phyloP scores from a whole-genome alignment of 495 filamentous ascomycete species.

The Lichenothelia convexa region DNA sequence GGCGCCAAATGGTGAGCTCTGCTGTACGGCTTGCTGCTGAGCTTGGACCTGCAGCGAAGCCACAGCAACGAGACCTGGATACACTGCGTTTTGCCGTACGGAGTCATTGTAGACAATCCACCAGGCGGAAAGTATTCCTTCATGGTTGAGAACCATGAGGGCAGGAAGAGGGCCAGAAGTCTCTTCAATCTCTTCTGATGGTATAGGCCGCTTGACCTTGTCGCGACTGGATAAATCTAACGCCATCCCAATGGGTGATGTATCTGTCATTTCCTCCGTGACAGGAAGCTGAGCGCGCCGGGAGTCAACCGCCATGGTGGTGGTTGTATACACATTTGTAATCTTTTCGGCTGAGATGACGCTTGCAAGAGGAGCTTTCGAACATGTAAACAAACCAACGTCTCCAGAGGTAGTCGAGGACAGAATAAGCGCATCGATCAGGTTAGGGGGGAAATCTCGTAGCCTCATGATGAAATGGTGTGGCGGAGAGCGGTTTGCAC shows the following conservation, averaged over 20 bases:
- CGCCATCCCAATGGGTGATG: slow-evolving; percentile 60
- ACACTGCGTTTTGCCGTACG: slow-evolving; percentile 50
- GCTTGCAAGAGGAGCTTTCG: slow-evolving; percentile 41
- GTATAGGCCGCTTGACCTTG: slow-evolving; percentile 59
- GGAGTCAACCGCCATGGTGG: slow-evolving; percentile 56
- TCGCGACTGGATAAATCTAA: slow-evolving; percentile 71
- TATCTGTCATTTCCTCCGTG: slow-evolving; percentile 40
- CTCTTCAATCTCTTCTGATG: slow-evolving; percentile 46
- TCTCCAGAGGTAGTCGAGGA: slow-evolving; percentile 62
- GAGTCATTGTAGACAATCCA: slow-evolving; percentile 83
- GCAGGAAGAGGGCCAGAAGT: slow-evolving; percentile 78
- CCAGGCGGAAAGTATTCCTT: slow-evolving; percentile 73
- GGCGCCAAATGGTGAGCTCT: slow-evolving; percentile 5
- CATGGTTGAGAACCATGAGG: slow-evolving; percentile 70
- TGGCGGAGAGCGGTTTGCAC: slow-evolving; percentile 42
- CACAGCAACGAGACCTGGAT: slow-evolving; percentile 43
- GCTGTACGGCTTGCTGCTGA: slow-evolving; percentile 6
- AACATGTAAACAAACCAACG: slow-evolving; percentile 58
- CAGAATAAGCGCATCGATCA: slow-evolving; percentile 65
- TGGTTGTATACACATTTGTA: slow-evolving; percentile 50
- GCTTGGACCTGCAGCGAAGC: too few relatives aligned
- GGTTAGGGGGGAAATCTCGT: slow-evolving; percentile 54
- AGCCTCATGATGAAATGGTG: slow-evolving; percentile 62
- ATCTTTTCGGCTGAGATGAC: slow-evolving; percentile 40
- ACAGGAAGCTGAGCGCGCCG: slow-evolving; percentile 61